phyloP scores from a whole-genome alignment of 345 rosid genomes.

The Dovyalis caffra region DNA sequence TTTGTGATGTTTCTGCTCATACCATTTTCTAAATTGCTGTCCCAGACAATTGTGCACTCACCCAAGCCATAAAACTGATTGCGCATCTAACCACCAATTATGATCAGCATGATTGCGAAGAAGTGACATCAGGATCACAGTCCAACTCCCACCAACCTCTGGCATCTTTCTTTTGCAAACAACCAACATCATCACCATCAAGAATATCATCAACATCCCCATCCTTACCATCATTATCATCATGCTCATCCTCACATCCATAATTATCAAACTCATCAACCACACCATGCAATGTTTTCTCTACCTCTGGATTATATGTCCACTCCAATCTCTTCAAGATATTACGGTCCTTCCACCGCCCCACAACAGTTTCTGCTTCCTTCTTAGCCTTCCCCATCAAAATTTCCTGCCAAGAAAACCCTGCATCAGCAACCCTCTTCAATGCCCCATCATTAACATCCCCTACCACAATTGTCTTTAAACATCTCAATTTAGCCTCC shows the following conservation, averaged over 20 bases:
- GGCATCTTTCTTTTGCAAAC: slow-evolving; percentile 24
- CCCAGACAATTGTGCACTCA: too few species aligned
- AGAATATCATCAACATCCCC: slow-evolving; percentile 19
- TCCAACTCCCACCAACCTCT: slow-evolving; percentile 72
- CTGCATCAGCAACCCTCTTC: slow-evolving; percentile 74
- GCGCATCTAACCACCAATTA: too few species aligned
- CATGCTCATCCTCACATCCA: slow-evolving; percentile 1
- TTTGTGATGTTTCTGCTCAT: too few species aligned
- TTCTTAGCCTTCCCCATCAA: slow-evolving; percentile 85
- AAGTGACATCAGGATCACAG: slow-evolving; percentile 32
- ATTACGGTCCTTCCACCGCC: slow-evolving; percentile 72
- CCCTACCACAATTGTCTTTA: slow-evolving; percentile 80
- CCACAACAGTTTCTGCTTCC: slow-evolving; percentile 65
- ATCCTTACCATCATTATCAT: slow-evolving; percentile 25
- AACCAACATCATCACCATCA: slow-evolving; percentile 24
- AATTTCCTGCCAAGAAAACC: slow-evolving; percentile 80
- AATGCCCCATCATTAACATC: slow-evolving; percentile 59
- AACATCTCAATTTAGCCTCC: slow-evolving; percentile 72
- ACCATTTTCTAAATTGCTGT: too few species aligned
- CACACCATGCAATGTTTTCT: not conserved
- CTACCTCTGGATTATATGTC: slow-evolving; percentile 54
- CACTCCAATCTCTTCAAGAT: slow-evolving; percentile 73
- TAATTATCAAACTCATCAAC: slow-evolving; percentile 1
- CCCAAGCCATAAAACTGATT: too few species aligned
- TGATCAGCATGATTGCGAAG: too few species aligned